These are phyloP conservation scores for Hevea brasiliensis DNA, from an alignment of 345 rosid genomes.

Conservation along the genomic window DNA sequence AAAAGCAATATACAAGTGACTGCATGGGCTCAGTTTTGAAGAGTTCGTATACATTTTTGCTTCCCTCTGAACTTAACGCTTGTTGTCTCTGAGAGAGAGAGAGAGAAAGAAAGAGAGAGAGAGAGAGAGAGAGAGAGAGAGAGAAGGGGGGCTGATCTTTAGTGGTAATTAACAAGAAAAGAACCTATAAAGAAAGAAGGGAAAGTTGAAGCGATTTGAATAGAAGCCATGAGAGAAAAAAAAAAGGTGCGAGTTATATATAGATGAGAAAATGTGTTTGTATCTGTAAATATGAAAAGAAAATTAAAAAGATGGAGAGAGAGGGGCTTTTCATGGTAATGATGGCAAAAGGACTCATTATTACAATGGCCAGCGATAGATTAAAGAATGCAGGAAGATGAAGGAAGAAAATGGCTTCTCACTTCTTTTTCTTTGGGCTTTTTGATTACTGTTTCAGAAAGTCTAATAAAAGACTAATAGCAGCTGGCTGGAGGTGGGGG, in stretches of 20 bases:
- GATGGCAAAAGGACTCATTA: slow-evolving; percentile 66
- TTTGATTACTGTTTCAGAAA: slow-evolving; percentile 6
- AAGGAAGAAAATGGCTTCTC: slow-evolving; percentile 7
- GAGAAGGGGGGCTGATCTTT: too few species aligned
- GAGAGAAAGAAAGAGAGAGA: slow-evolving; percentile 3
- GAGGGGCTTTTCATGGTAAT: slow-evolving; percentile 50
- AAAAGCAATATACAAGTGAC: slow-evolving; percentile 5
- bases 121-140: too few species aligned
- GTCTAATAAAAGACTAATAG: slow-evolving; percentile 9
- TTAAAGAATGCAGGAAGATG: slow-evolving; percentile 32
- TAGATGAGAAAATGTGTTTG: slow-evolving; percentile 26
- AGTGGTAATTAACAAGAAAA: too few species aligned
- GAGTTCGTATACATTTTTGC: slow-evolving; percentile 31
- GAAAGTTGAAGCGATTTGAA: not conserved
- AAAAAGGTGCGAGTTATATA: slow-evolving; percentile 31
- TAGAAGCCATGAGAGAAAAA: slow-evolving; percentile 8
- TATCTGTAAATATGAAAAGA: not conserved
- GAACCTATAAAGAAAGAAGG: not conserved
- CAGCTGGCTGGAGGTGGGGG: slow-evolving; percentile 3
- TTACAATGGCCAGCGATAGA: slow-evolving; percentile 56
- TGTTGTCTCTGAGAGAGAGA: not conserved
- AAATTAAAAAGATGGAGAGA: slow-evolving; percentile 7
- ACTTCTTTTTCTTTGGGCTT: slow-evolving; percentile 8
- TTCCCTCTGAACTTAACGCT: too few species aligned
- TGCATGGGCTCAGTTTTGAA: slow-evolving; percentile 19